phyloP scores from a whole-genome alignment of 83 land plant genomes.

The Thuja plicata region DNA sequence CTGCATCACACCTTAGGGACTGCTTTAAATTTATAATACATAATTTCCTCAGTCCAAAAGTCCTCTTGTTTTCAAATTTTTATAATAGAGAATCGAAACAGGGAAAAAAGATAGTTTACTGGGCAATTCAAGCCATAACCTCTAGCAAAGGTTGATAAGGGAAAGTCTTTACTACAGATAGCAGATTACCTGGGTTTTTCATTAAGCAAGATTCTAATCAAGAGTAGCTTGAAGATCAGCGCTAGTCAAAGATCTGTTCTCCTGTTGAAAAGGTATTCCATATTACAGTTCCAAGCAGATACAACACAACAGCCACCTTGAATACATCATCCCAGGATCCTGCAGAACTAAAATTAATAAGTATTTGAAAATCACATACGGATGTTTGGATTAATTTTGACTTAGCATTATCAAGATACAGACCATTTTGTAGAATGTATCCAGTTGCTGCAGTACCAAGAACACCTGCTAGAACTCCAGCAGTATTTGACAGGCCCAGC shows the following conservation, averaged over 20 bases:
- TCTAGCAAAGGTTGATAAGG: background rate
- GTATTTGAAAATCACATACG: background rate
- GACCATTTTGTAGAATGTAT: slow-evolving; percentile 75
- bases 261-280: slow-evolving; percentile 93
- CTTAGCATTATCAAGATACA: background rate
- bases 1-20: background rate
- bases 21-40: background rate
- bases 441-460: slow-evolving; percentile 99
- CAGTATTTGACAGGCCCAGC: slow-evolving; percentile 93
- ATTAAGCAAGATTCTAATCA: background rate
- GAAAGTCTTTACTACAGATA: background rate
- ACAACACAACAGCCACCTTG: slow-evolving; percentile 81
- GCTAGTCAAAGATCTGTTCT: slow-evolving; percentile 65
- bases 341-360: slow-evolving; percentile 22
- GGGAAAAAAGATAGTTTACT: background rate
- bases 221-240: background rate
- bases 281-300: slow-evolving; percentile 77
- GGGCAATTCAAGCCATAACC: background rate
- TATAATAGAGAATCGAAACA: background rate
- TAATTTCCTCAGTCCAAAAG: background rate
- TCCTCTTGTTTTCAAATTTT: background rate
- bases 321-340: slow-evolving; percentile 96
- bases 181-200: background rate
- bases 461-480: slow-evolving; percentile 96
- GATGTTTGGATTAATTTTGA: background rate